Evolutionary conservation across 495 filamentous ascomycete species (phyloP).

Genomic region (Cairneyella variabilis): DNA sequence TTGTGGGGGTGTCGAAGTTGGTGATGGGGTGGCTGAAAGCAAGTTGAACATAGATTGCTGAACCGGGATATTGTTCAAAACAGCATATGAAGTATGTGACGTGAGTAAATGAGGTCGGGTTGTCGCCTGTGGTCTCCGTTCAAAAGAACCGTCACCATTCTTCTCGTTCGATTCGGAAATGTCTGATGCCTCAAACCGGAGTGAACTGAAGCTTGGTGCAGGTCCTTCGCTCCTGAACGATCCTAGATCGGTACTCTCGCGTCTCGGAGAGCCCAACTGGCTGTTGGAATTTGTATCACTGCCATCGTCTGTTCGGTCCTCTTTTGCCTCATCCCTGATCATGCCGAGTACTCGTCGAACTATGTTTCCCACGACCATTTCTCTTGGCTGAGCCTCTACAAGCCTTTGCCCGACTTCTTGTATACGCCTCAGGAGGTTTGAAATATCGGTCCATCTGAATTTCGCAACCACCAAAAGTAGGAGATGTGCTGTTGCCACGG

Average conservation of each 20-base stretch:
- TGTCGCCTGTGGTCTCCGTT: slow-evolving; percentile 15
- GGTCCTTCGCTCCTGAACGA: neutral
- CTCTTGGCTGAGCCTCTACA: slow-evolving; percentile 75
- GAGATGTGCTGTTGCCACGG: slow-evolving; percentile 83
- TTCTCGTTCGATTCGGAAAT: slow-evolving; percentile 20
- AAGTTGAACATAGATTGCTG: slow-evolving; percentile 79
- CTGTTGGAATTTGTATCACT: slow-evolving; percentile 28
- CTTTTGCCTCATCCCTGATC: slow-evolving; percentile 85
- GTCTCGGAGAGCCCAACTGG: slow-evolving; percentile 19
- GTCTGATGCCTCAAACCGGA: slow-evolving; percentile 29
- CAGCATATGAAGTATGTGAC: slow-evolving; percentile 52
- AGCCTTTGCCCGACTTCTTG: slow-evolving; percentile 70
- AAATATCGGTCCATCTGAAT: slow-evolving; percentile 65
- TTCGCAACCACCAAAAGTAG: slow-evolving; percentile 78
- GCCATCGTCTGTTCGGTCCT: slow-evolving; percentile 67
- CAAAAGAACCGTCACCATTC: slow-evolving; percentile 23
- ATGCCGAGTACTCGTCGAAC: slow-evolving; percentile 84
- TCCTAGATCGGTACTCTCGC: slow-evolving; percentile 8
- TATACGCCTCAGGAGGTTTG: slow-evolving; percentile 72
- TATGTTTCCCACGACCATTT: slow-evolving; percentile 91
- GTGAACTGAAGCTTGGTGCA: slow-evolving; percentile 38
- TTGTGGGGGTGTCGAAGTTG: slow-evolving; percentile 27
- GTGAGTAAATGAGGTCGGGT: slow-evolving; percentile 52
- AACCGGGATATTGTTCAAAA: slow-evolving; percentile 37
- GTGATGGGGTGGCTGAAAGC: slow-evolving; percentile 49